A percentile compares a stretch with the other conserved stretches of the same genome.
phyloP scores from a whole-genome alignment of 2,329 filamentous ascomycete species.

The Aspergillus viridinutans region DNA sequence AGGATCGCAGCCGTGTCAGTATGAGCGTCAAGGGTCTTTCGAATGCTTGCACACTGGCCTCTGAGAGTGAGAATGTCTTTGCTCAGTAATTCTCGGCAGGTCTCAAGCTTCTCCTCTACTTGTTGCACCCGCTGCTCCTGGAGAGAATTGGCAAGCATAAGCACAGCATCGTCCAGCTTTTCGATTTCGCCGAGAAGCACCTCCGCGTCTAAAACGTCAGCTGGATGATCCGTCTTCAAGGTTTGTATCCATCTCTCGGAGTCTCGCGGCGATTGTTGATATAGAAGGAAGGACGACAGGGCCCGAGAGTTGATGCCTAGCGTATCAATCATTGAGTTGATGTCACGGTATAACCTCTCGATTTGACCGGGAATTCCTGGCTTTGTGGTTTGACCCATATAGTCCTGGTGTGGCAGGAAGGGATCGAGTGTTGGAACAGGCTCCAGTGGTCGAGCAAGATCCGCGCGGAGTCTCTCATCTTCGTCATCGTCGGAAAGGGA shows the following conservation, averaged over 20 bases:
- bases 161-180: conserved; percentile 62
- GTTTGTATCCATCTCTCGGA: conserved; percentile 45
- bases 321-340: conserved; percentile 83
- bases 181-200: conserved; percentile 75
- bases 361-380: conserved; percentile 48
- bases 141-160: conserved; percentile 61
- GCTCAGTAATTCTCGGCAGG: conserved; percentile 60
- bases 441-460: conserved; percentile 41
- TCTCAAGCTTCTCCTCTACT: conserved; percentile 63
- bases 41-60: conserved; percentile 72
- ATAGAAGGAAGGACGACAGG: conserved; percentile 53
- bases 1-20: conserved; percentile 66
- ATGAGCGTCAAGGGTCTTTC: conserved; percentile 66
- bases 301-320: conserved; percentile 79
- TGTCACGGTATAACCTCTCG: conserved; percentile 48
- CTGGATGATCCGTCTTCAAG: conserved; percentile 49
- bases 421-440: conserved; percentile 44
- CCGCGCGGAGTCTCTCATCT: conserved; percentile 44
- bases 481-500: conserved; percentile 45
- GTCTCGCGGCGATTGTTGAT: conserved; percentile 43
- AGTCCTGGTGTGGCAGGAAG: conserved; percentile 48
- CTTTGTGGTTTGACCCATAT: conserved; percentile 41
- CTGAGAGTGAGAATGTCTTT: conserved; percentile 69
- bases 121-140: conserved; percentile 65
- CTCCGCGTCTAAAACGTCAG: conserved; percentile 65